A percentile compares a stretch with the other conserved stretches of the same genome.
Conservation (phyloP, 176 grass and related monocot species). For the Oryza rufipogon region DNA sequence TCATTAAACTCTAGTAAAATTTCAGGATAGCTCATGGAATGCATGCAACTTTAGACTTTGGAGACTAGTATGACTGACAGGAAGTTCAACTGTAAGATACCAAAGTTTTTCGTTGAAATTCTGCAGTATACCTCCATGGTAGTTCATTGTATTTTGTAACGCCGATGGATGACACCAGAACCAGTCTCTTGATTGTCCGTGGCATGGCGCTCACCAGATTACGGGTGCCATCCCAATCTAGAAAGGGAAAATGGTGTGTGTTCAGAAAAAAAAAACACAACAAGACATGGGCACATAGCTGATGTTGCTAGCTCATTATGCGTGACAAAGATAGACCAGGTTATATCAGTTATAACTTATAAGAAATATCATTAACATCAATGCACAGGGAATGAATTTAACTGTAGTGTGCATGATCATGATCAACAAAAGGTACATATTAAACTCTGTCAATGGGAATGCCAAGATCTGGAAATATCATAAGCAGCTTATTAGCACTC, state of each 20-base stretch:
- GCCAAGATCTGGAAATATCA: not conserved
- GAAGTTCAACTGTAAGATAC: conserved; percentile 26
- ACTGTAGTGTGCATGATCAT: conserved; percentile 2
- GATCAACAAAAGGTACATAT: not conserved
- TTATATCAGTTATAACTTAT: not conserved
- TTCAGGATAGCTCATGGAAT: not conserved
- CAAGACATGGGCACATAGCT: not conserved
- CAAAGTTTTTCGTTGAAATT: not conserved
- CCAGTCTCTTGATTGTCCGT: conserved; percentile 63
- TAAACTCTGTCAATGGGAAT: not conserved
- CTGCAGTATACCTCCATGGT: conserved; percentile 79
- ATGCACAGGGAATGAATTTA: not conserved
- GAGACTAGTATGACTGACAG: not conserved
- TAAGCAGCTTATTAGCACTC: conserved; percentile 21
- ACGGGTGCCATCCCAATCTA: conserved; percentile 89
- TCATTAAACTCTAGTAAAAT: not conserved
- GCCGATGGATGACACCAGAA: conserved; percentile 88
- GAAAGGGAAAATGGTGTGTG: conserved; percentile 26
- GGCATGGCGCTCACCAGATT: conserved; percentile 74
- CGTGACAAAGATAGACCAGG: not conserved
- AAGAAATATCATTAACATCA: not conserved
- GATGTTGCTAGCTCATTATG: not conserved
- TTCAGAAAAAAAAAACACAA: conserved; percentile 13
- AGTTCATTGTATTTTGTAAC: conserved; percentile 96
- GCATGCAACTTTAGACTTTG: not conserved